Evolutionary conservation across 257 asterid species (phyloP), one percentile per base, ranked within the genome.

Genomic region (Asclepias syriaca): DNA sequence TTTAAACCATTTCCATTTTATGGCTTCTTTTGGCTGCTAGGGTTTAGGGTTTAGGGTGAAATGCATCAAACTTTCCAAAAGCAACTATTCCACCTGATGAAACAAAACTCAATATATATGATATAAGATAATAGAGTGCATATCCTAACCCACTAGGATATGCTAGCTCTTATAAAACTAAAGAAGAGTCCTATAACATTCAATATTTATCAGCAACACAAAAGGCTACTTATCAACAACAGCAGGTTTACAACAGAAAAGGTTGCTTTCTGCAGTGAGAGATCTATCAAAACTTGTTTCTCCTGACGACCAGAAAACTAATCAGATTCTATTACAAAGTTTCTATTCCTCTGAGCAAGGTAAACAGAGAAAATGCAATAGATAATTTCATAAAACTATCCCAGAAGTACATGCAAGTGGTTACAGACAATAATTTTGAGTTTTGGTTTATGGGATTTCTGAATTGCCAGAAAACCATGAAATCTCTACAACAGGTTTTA

Each of bases 1-100:
- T 24, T 24, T 24, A 24, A 24, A 24, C 27, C 27, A 24, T 24
- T 24, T 24, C 27, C 27, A 24, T 24, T 24, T 24, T 24, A 24
- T 24, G 27, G 27, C 32, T 5, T 4, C 27, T 32, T 61, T 29
- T 1, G 66, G 3, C 46, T 43, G 2, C 27, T 24, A 24, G 27
- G n/a, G n/a, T n/a, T n/a, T n/a, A n/a, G n/a, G n/a, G n/a, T n/a
- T n/a, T n/a, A n/a, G n/a, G n/a, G n/a, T 94, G 99, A 82, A 94
- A 97, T 72, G 99, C 99, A 79, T 94, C 97, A 76, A 94, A 94
- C 85, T 94, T 94, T 72, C 99, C 99, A 77, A 94, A 73, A 68
- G 99, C 97, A 58, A 94, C 97, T 67, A 94, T 82, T 65, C 97
- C 99, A 58, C 99, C 99, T 91, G 69, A 75, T 49, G 48, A 54